A percentile compares a stretch with the other conserved stretches of the same genome.
phyloP scores from a whole-genome alignment of 139 green algal species.

The Edaphochlamys debaryana region DNA sequence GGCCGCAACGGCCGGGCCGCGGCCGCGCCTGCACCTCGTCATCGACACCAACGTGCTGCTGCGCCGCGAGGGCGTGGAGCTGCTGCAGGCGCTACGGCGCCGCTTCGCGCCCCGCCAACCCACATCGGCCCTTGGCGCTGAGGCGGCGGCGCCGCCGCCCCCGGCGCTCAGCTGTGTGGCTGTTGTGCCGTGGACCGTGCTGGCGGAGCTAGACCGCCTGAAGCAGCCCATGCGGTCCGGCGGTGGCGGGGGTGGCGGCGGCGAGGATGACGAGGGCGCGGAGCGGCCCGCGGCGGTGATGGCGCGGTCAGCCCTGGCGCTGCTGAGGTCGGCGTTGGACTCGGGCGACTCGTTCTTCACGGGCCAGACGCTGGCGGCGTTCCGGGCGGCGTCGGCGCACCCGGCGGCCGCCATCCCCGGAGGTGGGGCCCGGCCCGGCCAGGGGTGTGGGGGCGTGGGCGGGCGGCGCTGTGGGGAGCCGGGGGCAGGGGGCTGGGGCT shows the following conservation, averaged over 20 bases:
- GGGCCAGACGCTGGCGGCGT: conserved; percentile 27
- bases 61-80: neutral
- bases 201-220: conserved; percentile 34
- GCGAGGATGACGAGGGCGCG: neutral
- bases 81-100: neutral
- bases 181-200: conserved; percentile 28
- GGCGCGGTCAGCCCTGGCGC: conserved; percentile 10
- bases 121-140: neutral
- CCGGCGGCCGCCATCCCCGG: conserved; percentile 2
- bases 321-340: neutral
- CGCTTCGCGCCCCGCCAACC: neutral
- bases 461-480: no score
- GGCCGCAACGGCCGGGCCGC: neutral
- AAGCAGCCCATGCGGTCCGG: neutral
- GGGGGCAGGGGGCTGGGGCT: no score
- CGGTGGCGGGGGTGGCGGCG: neutral
- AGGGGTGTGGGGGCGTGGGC: no score
- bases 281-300: conserved; percentile 8
- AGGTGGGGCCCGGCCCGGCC: neutral
- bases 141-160: neutral
- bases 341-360: neutral
- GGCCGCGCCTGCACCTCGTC: conserved; percentile 15
- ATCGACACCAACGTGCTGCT: conserved; percentile 36
- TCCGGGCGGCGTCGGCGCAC: conserved; percentile 18
- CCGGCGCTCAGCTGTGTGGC: conserved; percentile 3